Evolutionary conservation across 345 rosid genomes (phyloP), one percentile per base, ranked within the genome.

Genomic region (Lepidium africanum): DNA sequence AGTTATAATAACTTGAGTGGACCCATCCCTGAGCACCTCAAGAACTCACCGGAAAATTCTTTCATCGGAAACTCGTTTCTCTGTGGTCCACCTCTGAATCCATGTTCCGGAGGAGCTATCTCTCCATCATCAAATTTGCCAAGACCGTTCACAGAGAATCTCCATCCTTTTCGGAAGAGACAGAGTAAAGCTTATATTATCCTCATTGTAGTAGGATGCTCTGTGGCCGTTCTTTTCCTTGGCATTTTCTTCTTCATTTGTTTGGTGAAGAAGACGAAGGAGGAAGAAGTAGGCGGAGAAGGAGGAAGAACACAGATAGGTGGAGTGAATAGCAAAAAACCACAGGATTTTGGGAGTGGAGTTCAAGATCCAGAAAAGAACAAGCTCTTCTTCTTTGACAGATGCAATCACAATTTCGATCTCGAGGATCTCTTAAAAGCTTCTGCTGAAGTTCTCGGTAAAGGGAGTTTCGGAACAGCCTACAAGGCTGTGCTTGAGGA

Each of bases 331-430:
- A 62, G 51, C 35, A 79, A 78, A 72, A 80, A 83, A 74, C 81
- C 86, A n/a, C 78, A 79, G 67, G 94, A 83, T 36, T 90, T 90
- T 5, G 97, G 92, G 12, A 87, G 97, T 27, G 95, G 95, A 35
- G 90, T 90, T 65, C 97, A 90, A 78, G 95, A 83, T 70, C 82
- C 95, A 0, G 95, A 91, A 80, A 91, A 88, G 80, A 90, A 90
- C 81, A 90, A 83, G 47, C 78, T 90, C 63, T 76, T 82, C 70
- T 90, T 90, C 80, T 87, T 86, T 7, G 88, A 83, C n/a, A 90
- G 88, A 6, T 83, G 86, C 42, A 65, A 70, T 65, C 85, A 77
- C 54, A 78, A 62, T 53, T 90, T 90, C 45, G 90, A 90, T 70
- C 86, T 90, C 0, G 97, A 90, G 79, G 97, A 90, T 76, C 76